Base-by-base conservation (phyloP, 352 stramenopile species). In the Pythium rishiriense region DNA sequence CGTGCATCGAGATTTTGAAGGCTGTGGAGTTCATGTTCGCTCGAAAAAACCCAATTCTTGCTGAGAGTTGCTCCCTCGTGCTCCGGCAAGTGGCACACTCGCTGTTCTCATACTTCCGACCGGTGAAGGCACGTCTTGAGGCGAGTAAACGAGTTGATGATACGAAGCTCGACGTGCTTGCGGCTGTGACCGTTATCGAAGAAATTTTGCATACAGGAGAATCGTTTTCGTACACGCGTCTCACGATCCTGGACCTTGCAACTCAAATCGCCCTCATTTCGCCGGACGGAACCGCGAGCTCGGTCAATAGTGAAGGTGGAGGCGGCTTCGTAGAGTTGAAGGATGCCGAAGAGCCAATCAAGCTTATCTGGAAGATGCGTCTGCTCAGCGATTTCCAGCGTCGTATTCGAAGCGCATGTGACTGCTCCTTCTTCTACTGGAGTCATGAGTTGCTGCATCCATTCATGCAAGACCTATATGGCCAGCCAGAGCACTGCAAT, bases 401-500 rank as follows among this genome's bases (percentile, higher is more conserved):
- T 10, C 87, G 88, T 47, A 87, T 98, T 46, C 72, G 79, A 19
- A 78, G 74, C 41, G 90, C 85, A 3, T 97, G 91, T 66, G 90
- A 97, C 69, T 97, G 88, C 64, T 96, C 89, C 9, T 97, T 97
- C 66, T 90, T 98, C 33, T 98, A 98, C 72, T 98, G 94, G 83
- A 95, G 92, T 62, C 81, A 84, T 3, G 91, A 98, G 70, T 61
- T 98, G 21, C 68, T 98, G 19, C 78, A 91, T 43, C 79, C 79
- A 3, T 97, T 98, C 70, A 60, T 98, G 39, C 74, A 84, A 46
- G 78, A 88, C 70, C 67, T 97, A 31, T 97, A 96, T 63, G 70
- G 64, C 29, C 74, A 88, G 62, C 83, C 87, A 11, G 87, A 94
- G 63, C 83, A 94, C 58, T 83, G 78, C 26, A 91, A 90, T 58